phyloP scores from a whole-genome alignment of 768 basidiomycete species.

The Lentinula raphanica region DNA sequence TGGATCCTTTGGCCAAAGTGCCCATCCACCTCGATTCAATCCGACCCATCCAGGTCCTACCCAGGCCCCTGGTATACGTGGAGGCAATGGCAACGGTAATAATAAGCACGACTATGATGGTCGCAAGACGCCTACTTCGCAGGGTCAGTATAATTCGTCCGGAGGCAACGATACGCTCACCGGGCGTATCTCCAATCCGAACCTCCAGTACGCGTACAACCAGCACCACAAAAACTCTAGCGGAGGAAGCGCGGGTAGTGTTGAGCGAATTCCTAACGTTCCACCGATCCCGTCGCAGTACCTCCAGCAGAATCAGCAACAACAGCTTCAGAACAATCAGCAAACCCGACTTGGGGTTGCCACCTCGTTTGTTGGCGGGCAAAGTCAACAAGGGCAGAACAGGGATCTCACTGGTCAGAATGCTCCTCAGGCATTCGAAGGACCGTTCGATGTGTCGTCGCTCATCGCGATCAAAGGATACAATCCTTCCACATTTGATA shows the following conservation, averaged over 20 bases:
- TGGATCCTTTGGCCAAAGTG: conserved; percentile 41
- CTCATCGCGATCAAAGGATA: conserved; percentile 86
- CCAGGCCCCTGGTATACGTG: conserved; percentile 40
- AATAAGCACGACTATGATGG: conserved; percentile 58
- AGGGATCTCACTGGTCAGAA: conserved; percentile 26
- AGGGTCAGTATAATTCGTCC: conserved; percentile 37
- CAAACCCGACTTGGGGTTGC: conserved; percentile 34
- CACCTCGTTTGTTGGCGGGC: conserved; percentile 24
- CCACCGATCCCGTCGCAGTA: conserved; percentile 73
- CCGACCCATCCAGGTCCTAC: conserved; percentile 40
- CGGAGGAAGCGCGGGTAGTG: conserved; percentile 26
- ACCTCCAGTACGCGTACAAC: conserved; percentile 59
- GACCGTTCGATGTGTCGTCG: conserved; percentile 82
- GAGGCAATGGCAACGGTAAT: conserved; percentile 28
- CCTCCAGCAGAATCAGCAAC: conserved; percentile 53
- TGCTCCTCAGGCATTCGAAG: conserved; percentile 31
- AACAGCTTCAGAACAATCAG: conserved; percentile 37
- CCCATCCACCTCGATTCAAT: conserved; percentile 69
- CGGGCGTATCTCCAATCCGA: conserved; percentile 63
- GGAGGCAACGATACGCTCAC: conserved; percentile 44
- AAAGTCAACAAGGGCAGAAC: conserved; percentile 20
- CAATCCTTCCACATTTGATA: conserved; percentile 83
- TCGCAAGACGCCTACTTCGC: conserved; percentile 52
- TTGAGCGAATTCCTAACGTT: conserved; percentile 50
- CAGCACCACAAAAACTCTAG: conserved; percentile 27